These are phyloP conservation scores for Phytophthora nicotianae DNA, from an alignment of 352 stramenopile species.

Conservation along the genomic window DNA sequence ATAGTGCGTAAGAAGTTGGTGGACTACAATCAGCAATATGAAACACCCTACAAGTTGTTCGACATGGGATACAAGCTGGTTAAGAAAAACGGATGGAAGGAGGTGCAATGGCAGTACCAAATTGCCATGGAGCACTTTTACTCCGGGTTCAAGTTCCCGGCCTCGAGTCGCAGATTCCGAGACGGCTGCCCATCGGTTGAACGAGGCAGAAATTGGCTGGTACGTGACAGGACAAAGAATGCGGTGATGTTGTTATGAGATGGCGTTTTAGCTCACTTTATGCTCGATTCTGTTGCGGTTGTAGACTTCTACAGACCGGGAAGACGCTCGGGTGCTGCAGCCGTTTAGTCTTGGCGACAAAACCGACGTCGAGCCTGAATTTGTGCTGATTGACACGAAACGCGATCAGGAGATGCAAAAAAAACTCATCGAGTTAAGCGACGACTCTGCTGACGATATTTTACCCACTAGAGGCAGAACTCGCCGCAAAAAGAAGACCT, in stretches of 20 bases:
- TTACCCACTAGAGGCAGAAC: background rate
- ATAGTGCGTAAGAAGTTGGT: conserved; percentile 32
- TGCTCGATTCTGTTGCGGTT: conserved; percentile 9
- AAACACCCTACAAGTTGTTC: conserved; percentile 39
- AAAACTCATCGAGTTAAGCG: conserved; percentile 18
- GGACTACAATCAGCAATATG: conserved; percentile 10
- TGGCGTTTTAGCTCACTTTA: conserved; percentile 4
- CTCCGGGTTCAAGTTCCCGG: conserved; percentile 49
- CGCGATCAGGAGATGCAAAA: conserved; percentile 18
- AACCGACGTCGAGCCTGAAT: conserved; percentile 27
- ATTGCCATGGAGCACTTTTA: conserved; percentile 66
- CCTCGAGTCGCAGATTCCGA: conserved; percentile 25
- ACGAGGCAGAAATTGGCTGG: conserved; percentile 58
- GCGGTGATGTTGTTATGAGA: conserved; percentile 1
- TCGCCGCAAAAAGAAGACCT: conserved; percentile 8
- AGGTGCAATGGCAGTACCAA: conserved; percentile 58
- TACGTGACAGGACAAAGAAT: conserved; percentile 18
- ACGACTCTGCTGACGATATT: conserved; percentile 4
- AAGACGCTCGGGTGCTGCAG: conserved; percentile 38
- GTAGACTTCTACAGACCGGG: conserved; percentile 44
- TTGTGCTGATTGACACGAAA: conserved; percentile 42
- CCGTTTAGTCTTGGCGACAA: conserved; percentile 39
- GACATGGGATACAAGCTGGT: conserved; percentile 46
- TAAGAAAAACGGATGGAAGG: conserved; percentile 36
- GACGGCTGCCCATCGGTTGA: conserved; percentile 47